Evolutionary conservation across 2,329 filamentous ascomycete species (phyloP).

Genomic region (Aspergillus nomiae): DNA sequence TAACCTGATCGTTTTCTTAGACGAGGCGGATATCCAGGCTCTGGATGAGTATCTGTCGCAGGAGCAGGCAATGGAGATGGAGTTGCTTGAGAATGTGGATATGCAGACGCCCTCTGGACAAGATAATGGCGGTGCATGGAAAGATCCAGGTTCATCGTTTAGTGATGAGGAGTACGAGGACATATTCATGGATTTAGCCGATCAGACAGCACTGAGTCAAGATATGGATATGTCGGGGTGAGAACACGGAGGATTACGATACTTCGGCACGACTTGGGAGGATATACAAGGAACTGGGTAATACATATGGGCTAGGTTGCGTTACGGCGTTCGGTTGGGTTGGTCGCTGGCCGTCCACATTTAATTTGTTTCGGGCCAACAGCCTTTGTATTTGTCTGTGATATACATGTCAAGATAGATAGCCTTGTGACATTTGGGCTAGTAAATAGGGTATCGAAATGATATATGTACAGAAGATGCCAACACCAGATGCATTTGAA

Average conservation of each 20-base stretch:
- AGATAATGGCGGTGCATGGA: no score
- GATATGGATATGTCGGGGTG: conserved; percentile 40
- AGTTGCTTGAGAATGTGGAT: conserved; percentile 24
- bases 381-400: not conserved
- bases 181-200: conserved; percentile 66
- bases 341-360: not conserved
- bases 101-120: not conserved
- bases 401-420: not conserved
- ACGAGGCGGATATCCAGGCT: conserved; percentile 31
- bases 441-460: conserved; percentile 34
- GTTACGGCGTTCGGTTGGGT: conserved; percentile 7
- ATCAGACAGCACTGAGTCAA: conserved; percentile 30
- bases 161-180: conserved; percentile 63
- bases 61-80: conserved; percentile 37
- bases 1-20: conserved; percentile 11
- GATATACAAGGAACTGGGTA: not conserved
- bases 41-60: conserved; percentile 40
- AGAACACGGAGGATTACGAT: not conserved
- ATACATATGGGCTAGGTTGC: not conserved
- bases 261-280: not conserved
- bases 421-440: conserved; percentile 5
- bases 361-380: not conserved
- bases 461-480: conserved; percentile 25
- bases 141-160: conserved; percentile 18
- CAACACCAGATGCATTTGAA: conserved; percentile 6